Evolutionary conservation across 371 early-diverging fungal species (phyloP), one percentile per base, ranked within the genome.

Genomic region (Mucor plumbeus): DNA sequence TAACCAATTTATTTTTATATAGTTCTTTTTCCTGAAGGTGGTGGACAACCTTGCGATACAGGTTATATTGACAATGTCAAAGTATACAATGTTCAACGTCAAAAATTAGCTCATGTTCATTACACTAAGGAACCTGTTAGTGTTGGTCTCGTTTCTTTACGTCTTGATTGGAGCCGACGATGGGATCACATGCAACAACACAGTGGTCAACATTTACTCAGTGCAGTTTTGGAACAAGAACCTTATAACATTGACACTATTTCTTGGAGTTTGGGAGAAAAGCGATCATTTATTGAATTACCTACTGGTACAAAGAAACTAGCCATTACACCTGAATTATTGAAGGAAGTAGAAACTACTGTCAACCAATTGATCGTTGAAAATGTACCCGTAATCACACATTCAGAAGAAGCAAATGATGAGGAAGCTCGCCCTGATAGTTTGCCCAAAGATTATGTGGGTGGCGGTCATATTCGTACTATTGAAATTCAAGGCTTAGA

Each of bases 101-200:
- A 81, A 14, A 87, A 89, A 3, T 62, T 90, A 31, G 80, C 81
- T 26, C 88, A 89, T 64, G 81, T 93, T 21, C 94, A 93, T 64
- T 80, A 78, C 55, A 83, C 87, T 17, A 78, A 80, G 17, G 79
- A 71, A 5, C 82, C 87, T 0, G 60, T 92, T 0, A 69, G 73
- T n/a, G 79, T 77, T 0, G 88, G 87, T 0, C 57, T 66, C 26
- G 93, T 91, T 4, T 59, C 65, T 4, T 75, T 91, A 7, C 78
- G 69, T 35, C 65, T 93, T 4, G 91, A 92, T 64, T 92, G 91
- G 90, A 74, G 70, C 21, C 81, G 92, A 38, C 82, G 94, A n/a
- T 87, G 84, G 75, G 93, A 93, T 61, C 88, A 89, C 65, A 88
- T 91, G 82, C 93, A 92, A 71, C 94, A 93, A 67, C 94, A 93